These are phyloP conservation scores for Eleusine coracana DNA, from an alignment of 176 grass and related monocot species.

Conservation along the genomic window DNA sequence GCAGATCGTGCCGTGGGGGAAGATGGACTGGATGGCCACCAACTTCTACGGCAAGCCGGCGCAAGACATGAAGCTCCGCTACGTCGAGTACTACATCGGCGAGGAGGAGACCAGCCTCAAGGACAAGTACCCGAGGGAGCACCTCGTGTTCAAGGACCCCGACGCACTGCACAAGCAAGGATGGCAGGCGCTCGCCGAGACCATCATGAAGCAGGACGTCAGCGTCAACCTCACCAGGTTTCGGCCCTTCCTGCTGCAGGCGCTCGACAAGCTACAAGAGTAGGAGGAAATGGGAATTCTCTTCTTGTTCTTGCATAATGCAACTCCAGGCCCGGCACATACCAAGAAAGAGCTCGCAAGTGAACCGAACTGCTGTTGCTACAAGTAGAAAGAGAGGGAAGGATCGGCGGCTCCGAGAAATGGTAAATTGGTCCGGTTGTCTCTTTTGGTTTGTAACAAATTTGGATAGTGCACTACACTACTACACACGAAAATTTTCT, in stretches of 20 bases:
- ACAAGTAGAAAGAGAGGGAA: neutral
- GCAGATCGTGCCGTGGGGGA: conserved; percentile 83
- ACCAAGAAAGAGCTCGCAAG: neutral
- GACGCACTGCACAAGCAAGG: conserved; percentile 52
- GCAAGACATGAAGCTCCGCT: conserved; percentile 60
- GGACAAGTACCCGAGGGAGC: conserved; percentile 61
- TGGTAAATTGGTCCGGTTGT: neutral
- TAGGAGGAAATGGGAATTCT: neutral
- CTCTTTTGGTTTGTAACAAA: conserved; percentile 34
- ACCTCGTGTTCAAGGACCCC: conserved; percentile 69
- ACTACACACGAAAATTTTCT: neutral
- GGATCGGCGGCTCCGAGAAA: neutral
- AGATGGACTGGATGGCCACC: conserved; percentile 78
- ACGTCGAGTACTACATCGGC: conserved; percentile 68
- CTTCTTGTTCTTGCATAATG: neutral
- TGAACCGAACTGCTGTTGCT: neutral
- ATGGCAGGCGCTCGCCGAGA: conserved; percentile 49
- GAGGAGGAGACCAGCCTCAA: conserved; percentile 68
- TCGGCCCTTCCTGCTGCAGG: conserved; percentile 47
- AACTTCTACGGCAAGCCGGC: conserved; percentile 59
- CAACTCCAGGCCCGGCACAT: neutral
- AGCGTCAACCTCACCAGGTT: conserved; percentile 56
- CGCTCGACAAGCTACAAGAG: conserved; percentile 64
- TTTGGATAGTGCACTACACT: neutral
- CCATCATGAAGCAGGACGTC: conserved; percentile 88